Conservation (phyloP, 2,329 filamentous ascomycete genomes). For the Apiospora marii region DNA sequence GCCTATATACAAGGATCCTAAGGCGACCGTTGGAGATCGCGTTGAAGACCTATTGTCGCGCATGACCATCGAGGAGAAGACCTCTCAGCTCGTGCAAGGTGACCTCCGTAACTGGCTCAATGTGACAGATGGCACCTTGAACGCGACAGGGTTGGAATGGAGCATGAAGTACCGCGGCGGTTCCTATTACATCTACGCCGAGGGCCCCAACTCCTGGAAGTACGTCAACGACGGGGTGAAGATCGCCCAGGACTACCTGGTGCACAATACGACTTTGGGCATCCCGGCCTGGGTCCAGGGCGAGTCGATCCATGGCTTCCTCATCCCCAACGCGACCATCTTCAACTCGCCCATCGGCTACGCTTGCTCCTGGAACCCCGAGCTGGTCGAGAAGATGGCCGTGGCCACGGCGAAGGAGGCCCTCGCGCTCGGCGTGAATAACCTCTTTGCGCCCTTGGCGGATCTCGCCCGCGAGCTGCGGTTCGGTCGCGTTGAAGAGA, state of each 20-base stretch:
- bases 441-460: constrained; percentile 75
- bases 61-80: constrained; percentile 80
- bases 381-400: constrained; percentile 71
- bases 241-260: constrained; percentile 72
- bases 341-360: constrained; percentile 81
- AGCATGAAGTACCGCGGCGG: constrained; percentile 73
- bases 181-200: constrained; percentile 78
- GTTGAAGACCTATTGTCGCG: constrained; percentile 72
- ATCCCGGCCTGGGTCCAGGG: constrained; percentile 79
- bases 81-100: constrained; percentile 72
- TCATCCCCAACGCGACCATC: constrained; percentile 77
- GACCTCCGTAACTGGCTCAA: constrained; percentile 80
- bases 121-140: constrained; percentile 70
- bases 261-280: constrained; percentile 71
- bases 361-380: constrained; percentile 74
- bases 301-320: constrained; percentile 77
- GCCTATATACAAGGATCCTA: constrained; percentile 67
- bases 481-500: constrained; percentile 78
- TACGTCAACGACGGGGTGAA: constrained; percentile 70
- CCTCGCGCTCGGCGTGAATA: constrained; percentile 72
- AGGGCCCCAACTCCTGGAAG: constrained; percentile 69
- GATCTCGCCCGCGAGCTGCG: constrained; percentile 76
- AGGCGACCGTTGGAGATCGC: constrained; percentile 67
- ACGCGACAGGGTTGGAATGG: constrained; percentile 70
- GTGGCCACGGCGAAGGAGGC: constrained; percentile 71